Conservation (phyloP, 2,329 filamentous ascomycete genomes). For the Kalmusia sp. region DNA sequence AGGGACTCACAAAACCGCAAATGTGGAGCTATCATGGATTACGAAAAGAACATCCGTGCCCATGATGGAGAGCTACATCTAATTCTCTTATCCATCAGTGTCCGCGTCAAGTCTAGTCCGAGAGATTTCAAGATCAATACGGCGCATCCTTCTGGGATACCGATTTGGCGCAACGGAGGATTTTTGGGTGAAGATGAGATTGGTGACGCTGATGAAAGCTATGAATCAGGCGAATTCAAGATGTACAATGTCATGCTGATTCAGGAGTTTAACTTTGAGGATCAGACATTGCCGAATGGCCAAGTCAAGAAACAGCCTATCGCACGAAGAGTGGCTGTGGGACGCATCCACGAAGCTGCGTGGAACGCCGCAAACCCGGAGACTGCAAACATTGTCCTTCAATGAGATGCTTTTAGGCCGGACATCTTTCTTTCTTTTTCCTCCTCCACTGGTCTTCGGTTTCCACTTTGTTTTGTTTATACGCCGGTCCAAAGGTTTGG, state of each 20-base stretch:
- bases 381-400: slow-evolving; percentile 24
- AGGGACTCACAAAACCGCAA: slow-evolving; percentile 26
- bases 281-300: no score
- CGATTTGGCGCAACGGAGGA: slow-evolving; percentile 35
- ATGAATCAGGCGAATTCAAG: slow-evolving; percentile 32
- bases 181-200: slow-evolving; percentile 40
- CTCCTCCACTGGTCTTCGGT: neutral
- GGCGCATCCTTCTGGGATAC: slow-evolving; percentile 40
- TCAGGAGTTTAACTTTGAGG: slow-evolving; percentile 34
- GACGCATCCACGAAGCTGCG: slow-evolving; percentile 40
- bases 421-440: neutral
- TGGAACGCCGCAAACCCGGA: slow-evolving; percentile 28
- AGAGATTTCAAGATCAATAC: slow-evolving; percentile 20
- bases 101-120: slow-evolving; percentile 26
- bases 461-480: no score
- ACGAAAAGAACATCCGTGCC: slow-evolving; percentile 25
- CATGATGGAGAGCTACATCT: slow-evolving; percentile 34
- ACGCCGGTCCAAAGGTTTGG: no score
- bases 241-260: slow-evolving; percentile 45
- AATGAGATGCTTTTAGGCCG: slow-evolving; percentile 11
- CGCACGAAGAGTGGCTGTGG: slow-evolving; percentile 39
- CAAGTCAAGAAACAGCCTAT: slow-evolving; percentile 14
- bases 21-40: slow-evolving; percentile 42
- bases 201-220: slow-evolving; percentile 34
- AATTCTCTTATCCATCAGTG: slow-evolving; percentile 36